phyloP scores from a whole-genome alignment of 306 rosid species.

The Gastrolobium bilobum region DNA sequence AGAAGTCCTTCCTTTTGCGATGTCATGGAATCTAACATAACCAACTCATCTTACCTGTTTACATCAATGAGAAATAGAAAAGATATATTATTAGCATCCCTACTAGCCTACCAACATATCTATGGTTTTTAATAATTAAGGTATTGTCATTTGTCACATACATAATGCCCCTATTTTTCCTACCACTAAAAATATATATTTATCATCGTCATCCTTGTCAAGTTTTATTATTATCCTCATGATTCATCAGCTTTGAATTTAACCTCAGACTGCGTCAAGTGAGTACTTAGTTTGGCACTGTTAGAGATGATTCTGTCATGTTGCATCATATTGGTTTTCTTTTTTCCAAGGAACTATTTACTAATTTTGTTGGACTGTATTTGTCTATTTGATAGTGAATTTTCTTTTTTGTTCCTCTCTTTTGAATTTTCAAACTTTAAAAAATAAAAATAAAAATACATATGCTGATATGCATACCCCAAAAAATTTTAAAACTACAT shows the following conservation, averaged over 20 bases:
- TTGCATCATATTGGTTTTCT: background rate
- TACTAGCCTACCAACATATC: background rate
- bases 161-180: background rate
- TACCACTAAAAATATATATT: background rate
- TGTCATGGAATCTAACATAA: slow-evolving; percentile 13
- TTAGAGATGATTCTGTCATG: background rate
- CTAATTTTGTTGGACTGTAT: background rate
- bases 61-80: background rate
- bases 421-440: background rate
- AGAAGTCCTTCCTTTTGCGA: background rate
- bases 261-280: background rate
- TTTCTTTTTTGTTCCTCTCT: background rate
- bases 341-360: background rate
- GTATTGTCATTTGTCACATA: background rate
- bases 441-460: background rate
- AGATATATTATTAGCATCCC: background rate
- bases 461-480: background rate
- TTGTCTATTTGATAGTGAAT: background rate
- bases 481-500: background rate
- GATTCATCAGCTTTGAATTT: background rate
- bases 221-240: background rate
- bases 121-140: background rate
- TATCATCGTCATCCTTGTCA: slow-evolving; percentile 14
- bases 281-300: background rate
- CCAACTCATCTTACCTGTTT: background rate